Base-by-base conservation (phyloP, 176 grass and related monocot genomes). In the Triticum dicoccoides region DNA sequence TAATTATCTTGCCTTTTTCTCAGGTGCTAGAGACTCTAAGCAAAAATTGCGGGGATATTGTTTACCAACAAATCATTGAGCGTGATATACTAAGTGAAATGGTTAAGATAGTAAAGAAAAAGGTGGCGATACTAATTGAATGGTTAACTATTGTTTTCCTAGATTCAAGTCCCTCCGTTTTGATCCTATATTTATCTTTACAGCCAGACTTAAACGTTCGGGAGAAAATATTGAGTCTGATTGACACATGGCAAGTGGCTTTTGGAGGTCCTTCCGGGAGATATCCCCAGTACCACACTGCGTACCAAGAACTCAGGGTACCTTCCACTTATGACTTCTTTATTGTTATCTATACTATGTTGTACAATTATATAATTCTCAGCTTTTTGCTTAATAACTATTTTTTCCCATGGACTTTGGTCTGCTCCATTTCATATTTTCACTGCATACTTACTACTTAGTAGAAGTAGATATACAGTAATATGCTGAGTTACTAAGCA, bases 31-130 rank as follows among this genome's bases (percentile, higher is more conserved):
- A 99, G 84, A 97, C 97, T 72, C 83, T 97, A 90, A 99, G 97
- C 87, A 99, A 99, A 91, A 99, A 99, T 80, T 99, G 97, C 59
- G 97, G 97, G 30, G 92, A 99, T 38, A 64, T 76, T 81, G 92
- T 99, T 87, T 85, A 94, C 83, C 97, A 93, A 79, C 97, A 91
- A 80, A 99, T 99, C 30, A 86, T 88, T 83, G 97, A 99, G 41
- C 97, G 97, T 15, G 97, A 99, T 81, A 99, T 99, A 62, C 91
- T 99, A 85, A 95, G 90, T 88, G 97, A 99, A 91, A 97, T 99
- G 97, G 94, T 97, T 56, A 99, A 97, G 85, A 96, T 99, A 81
- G 94, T 99, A 80, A 99, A 97, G 97, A 99, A 97, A 95, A 99
- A 99, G 92, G 97, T 92, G 87, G 85, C 11, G 33, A 61, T 44